phyloP scores from a whole-genome alignment of 2,329 filamentous ascomycete species.

The Talaromyces amestolkiae region DNA sequence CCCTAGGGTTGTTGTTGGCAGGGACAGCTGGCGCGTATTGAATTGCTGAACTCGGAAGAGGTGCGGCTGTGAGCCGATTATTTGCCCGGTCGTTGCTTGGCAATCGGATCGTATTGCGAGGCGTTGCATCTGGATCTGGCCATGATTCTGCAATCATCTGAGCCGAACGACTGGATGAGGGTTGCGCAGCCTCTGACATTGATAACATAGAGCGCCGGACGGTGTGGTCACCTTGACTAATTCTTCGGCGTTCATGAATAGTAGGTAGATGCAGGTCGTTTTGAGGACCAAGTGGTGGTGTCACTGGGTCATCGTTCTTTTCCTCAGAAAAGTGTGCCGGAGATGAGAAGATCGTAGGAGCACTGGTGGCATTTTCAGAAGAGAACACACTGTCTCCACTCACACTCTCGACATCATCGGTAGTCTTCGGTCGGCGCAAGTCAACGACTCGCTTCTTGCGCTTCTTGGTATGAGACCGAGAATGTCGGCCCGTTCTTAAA shows the following conservation, averaged over 20 bases:
- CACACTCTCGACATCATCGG: slow-evolving; percentile 41
- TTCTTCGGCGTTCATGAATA: slow-evolving; percentile 35
- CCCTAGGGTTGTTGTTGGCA: slow-evolving; percentile 33
- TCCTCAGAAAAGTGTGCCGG: slow-evolving; percentile 60
- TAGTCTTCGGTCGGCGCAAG: slow-evolving; percentile 42
- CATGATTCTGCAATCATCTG: slow-evolving; percentile 18
- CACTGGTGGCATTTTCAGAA: slow-evolving; percentile 37
- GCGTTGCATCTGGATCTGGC: slow-evolving; percentile 35
- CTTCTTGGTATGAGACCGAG: slow-evolving; percentile 44
- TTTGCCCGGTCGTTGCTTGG: slow-evolving; percentile 9
- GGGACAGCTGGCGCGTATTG: slow-evolving; percentile 33
- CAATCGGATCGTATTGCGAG: slow-evolving; percentile 30
- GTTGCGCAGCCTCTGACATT: slow-evolving; percentile 26
- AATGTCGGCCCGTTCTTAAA: slow-evolving; percentile 43
- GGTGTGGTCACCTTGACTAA: slow-evolving; percentile 29
- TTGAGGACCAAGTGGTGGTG: slow-evolving; percentile 51
- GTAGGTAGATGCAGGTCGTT: slow-evolving; percentile 32
- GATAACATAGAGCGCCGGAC: slow-evolving; percentile 27
- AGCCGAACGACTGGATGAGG: slow-evolving; percentile 24
- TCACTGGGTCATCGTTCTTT: slow-evolving; percentile 54
- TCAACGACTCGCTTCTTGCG: slow-evolving; percentile 52
- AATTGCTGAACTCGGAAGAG: slow-evolving; percentile 29
- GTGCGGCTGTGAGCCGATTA: slow-evolving; percentile 27
- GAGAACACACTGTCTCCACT: slow-evolving; percentile 44
- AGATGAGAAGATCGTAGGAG: slow-evolving; percentile 53